Conservation (phyloP, 192 early-diverging fungal species). For the Umbelopsis ramanniana region DNA sequence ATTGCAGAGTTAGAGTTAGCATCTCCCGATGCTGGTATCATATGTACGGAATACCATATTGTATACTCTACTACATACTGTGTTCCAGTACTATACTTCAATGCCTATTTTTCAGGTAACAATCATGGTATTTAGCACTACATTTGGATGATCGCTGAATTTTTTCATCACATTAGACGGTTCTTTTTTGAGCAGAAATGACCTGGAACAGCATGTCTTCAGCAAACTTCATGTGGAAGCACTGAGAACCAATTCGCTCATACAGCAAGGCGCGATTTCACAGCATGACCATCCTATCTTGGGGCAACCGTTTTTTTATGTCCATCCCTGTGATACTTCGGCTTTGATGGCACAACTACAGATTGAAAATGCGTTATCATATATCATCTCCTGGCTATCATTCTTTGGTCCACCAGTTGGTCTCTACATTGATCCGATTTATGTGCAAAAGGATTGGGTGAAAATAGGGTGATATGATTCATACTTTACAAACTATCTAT, state of each 20-base stretch:
- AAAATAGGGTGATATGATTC: neutral
- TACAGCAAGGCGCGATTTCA: constrained; percentile 22
- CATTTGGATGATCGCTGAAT: neutral
- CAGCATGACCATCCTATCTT: constrained; percentile 61
- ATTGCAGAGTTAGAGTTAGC: neutral
- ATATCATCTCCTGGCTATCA: constrained; percentile 32
- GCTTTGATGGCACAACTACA: constrained; percentile 43
- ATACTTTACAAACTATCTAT: neutral
- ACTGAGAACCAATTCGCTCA: constrained; percentile 23
- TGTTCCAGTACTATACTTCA: constrained; percentile 66
- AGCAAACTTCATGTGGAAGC: constrained; percentile 34
- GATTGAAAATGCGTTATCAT: neutral
- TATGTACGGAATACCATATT: constrained; percentile 59
- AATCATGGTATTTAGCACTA: too few relatives aligned
- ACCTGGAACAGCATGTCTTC: constrained; percentile 48
- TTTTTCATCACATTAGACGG: constrained; percentile 37
- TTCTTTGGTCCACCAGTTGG: constrained; percentile 27
- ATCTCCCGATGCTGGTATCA: neutral
- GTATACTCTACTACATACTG: constrained; percentile 62
- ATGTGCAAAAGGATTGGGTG: too few relatives aligned
- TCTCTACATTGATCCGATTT: neutral
- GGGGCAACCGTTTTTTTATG: constrained; percentile 55
- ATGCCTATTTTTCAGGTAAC: constrained; percentile 52
- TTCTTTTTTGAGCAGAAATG: constrained; percentile 38
- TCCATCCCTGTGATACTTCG: constrained; percentile 71